Conservation (phyloP, 805 yeast genomes). For the Phaffomyces thermotolerans region DNA sequence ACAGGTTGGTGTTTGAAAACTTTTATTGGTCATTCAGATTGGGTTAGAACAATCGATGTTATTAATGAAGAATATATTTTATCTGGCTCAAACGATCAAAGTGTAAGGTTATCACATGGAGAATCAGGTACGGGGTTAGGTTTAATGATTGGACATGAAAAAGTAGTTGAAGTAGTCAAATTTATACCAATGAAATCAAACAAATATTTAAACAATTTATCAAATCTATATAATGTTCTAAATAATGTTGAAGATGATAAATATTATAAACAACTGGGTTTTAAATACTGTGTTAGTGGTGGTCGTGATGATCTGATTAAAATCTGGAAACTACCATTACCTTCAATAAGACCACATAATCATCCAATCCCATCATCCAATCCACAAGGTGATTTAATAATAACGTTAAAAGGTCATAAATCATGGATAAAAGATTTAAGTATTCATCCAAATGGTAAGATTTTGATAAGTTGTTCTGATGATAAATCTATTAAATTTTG, state of each 20-base stretch:
- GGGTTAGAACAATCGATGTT: constrained; percentile 68
- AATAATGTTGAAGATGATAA: constrained; percentile 11
- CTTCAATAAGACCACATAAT: constrained; percentile 46
- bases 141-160: constrained; percentile 67
- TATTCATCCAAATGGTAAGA: constrained; percentile 71
- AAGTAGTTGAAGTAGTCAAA: constrained; percentile 69
- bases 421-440: constrained; percentile 76
- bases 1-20: constrained; percentile 63
- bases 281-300: constrained; percentile 68
- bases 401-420: constrained; percentile 63
- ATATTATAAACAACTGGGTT: constrained; percentile 38
- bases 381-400: constrained; percentile 53
- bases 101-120: constrained; percentile 59
- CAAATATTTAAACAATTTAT: constrained; percentile 37
- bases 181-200: constrained; percentile 54
- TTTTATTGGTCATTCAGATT: constrained; percentile 76
- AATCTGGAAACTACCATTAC: constrained; percentile 74
- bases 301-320: constrained; percentile 71
- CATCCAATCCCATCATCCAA: constrained; percentile 51
- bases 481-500: constrained; percentile 72
- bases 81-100: constrained; percentile 75
- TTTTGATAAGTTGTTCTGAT: constrained; percentile 66
- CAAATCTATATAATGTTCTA: constrained; percentile 22
- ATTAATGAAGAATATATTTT: constrained; percentile 50
- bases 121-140: constrained; percentile 62